Percentiles rank a stretch among this genome's conserved stretches.
These are phyloP conservation scores for Petrea volubilis DNA, from an alignment of 257 asterid species.

Conservation along the genomic window DNA sequence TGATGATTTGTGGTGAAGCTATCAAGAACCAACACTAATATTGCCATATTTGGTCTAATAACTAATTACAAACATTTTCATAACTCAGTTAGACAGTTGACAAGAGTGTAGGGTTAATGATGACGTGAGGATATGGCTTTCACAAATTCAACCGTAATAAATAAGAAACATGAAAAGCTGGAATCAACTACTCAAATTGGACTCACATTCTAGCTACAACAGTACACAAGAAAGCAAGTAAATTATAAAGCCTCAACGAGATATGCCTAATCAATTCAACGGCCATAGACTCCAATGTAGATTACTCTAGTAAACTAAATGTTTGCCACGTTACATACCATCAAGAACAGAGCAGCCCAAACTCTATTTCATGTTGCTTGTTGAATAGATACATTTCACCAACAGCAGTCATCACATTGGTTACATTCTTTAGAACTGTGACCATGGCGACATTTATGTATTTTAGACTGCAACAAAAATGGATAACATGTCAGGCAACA, in stretches of 20 bases:
- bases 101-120: neutral
- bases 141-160: slow-evolving; percentile 6
- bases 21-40: neutral
- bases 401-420: slow-evolving; percentile 94
- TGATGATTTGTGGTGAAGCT: neutral
- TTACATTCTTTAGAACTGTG: slow-evolving; percentile 96
- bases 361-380: slow-evolving; percentile 92
- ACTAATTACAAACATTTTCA: neutral
- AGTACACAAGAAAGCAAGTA: neutral
- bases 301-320: neutral
- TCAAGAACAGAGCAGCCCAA: slow-evolving; percentile 95
- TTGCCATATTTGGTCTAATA: neutral
- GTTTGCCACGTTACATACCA: slow-evolving; percentile 51
- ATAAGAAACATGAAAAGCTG: neutral
- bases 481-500: neutral
- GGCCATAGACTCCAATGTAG: neutral
- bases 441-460: slow-evolving; percentile 98
- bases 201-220: neutral
- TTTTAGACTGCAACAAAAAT: slow-evolving; percentile 60
- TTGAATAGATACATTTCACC: slow-evolving; percentile 94
- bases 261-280: neutral
- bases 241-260: neutral
- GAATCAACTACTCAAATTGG: slow-evolving; percentile 1
- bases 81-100: neutral
- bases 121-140: neutral